Evolutionary conservation across 768 basidiomycete species (phyloP), one percentile per base, ranked within the genome.

Genomic region (Termitomyces sp.): DNA sequence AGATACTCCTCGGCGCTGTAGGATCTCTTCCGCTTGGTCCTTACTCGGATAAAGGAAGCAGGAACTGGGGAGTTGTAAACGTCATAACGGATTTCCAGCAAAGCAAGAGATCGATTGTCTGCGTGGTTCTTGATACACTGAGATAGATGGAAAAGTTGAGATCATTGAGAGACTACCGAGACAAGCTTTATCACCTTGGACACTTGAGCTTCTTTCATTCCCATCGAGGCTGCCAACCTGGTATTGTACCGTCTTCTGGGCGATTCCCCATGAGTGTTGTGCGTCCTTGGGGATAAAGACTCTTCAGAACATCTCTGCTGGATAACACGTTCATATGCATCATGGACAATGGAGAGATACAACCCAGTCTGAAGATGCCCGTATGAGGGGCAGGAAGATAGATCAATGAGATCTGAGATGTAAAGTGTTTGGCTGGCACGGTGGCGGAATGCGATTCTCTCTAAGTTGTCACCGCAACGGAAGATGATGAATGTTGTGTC

Each of bases 401-500:
- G 24, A 45, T 66, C 56, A 28, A 67, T 62, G 1, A 66, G 56
- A 8, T 60, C 53, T 1, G 67, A 66, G 2, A 67, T 38, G 35
- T 54, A 66, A 3, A 67, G 44, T 1, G 63, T 67, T 44, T 66
- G 65, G 10, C 33, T 63, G 16, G 32, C 30, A 26, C 65, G 65
- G 18, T 66, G 60, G 22, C 63, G 65, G 36, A 66, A 54, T 2
- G 43, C 60, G 8, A 65, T 65, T 24, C 53, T 48, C 52, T 66
- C 65, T 48, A 40, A 54, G 20, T 56, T 60, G n/a, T 40, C 8
- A 3, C 66, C 62, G 30, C 63, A 66, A 30, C 58, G 55, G 14
- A 67, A 62, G 14, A 67, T 41, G 5, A 67, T 61, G 26, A 65
- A 60, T 22, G 59, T 65, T 26, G 57, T 60, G 24, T 66, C 49